These are phyloP conservation scores for Dendrobium nobile DNA, from an alignment of 106 monocot species.

Conservation along the genomic window DNA sequence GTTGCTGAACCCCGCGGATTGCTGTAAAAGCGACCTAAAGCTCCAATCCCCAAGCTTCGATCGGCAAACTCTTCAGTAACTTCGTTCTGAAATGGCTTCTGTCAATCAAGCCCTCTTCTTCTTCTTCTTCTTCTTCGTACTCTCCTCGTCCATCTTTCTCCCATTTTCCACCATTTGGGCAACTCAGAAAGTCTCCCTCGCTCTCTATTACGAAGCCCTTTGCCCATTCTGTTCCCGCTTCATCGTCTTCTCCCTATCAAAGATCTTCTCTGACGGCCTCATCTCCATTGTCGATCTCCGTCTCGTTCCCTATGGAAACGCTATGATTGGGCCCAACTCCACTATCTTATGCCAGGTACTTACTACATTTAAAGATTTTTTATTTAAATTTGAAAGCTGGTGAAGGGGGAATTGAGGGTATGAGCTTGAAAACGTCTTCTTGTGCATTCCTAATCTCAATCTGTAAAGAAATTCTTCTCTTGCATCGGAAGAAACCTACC, in stretches of 20 bases:
- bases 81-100: slow-evolving; percentile 23
- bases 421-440: too few species aligned
- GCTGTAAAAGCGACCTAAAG: too few species aligned
- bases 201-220: slow-evolving; percentile 82
- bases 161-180: slow-evolving; percentile 13
- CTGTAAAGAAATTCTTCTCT: neutral
- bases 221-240: slow-evolving; percentile 83
- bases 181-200: slow-evolving; percentile 48
- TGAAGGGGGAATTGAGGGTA: too few species aligned
- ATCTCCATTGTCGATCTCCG: slow-evolving; percentile 72
- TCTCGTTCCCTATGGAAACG: slow-evolving; percentile 91
- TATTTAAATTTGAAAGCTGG: neutral
- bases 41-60: too few species aligned
- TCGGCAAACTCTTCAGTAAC: too few species aligned
- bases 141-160: slow-evolving; percentile 13
- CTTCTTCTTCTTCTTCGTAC: slow-evolving; percentile 5
- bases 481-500: neutral
- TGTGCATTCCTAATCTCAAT: too few species aligned
- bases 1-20: too few species aligned
- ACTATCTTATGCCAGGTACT: slow-evolving; percentile 75
- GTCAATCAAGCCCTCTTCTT: neutral
- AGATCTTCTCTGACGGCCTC: slow-evolving; percentile 69
- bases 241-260: slow-evolving; percentile 55
- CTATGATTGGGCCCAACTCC: slow-evolving; percentile 33
- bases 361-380: neutral